Evolutionary conservation across 192 early-diverging fungal species (phyloP).

Genomic region (Piromyces finnis): DNA sequence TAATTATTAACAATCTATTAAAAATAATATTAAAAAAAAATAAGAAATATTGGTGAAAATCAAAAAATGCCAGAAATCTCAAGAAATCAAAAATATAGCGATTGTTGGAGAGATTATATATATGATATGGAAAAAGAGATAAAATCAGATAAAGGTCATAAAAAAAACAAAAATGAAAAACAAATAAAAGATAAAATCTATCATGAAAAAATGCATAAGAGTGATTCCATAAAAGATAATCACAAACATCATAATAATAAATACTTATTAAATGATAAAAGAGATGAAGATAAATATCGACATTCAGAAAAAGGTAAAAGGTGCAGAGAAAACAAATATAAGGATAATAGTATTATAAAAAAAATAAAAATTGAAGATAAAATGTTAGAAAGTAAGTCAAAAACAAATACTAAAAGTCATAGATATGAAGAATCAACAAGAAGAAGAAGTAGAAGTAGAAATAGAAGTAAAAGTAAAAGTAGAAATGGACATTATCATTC

Average conservation of each 20-base stretch:
- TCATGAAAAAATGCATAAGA: no score
- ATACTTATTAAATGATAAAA: background rate
- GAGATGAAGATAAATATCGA: background rate
- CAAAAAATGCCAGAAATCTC: background rate
- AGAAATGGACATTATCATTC: background rate
- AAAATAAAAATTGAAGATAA: background rate
- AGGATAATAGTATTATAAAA: background rate
- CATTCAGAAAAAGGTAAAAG: no score
- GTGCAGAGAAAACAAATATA: background rate
- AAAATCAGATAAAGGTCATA: background rate
- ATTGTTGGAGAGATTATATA: background rate
- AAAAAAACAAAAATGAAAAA: background rate
- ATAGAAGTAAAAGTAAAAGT: background rate
- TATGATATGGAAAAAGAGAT: background rate
- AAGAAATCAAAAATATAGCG: background rate
- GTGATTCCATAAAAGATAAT: no score
- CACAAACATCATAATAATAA: background rate
- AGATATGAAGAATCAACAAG: background rate
- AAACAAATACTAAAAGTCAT: no score
- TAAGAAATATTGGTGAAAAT: background rate
- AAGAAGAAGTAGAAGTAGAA: background rate
- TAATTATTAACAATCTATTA: no score
- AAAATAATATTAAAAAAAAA: no score
- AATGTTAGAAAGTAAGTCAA: background rate
- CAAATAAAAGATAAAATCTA: background rate